Evolutionary conservation across 1,284 basidiomycete genomes (phyloP).

Genomic region (Violaceomyces palustris): DNA sequence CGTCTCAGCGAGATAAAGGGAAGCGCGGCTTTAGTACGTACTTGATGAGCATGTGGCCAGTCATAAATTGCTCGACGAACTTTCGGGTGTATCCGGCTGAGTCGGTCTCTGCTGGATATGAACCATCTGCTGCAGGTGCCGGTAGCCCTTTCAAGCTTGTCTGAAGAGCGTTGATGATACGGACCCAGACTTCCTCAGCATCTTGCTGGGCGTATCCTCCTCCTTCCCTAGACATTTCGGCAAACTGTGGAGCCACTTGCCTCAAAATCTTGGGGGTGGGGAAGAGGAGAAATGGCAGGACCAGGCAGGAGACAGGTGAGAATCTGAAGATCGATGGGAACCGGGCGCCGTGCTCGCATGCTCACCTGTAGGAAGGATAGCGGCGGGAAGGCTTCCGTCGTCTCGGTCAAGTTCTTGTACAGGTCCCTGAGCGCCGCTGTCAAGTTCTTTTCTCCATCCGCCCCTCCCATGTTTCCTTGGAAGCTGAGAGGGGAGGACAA

Average conservation of each 20-base stretch:
- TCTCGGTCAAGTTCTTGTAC: constrained; percentile 68
- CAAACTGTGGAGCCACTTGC: constrained; percentile 83
- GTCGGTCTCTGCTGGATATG: background rate
- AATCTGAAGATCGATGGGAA: background rate
- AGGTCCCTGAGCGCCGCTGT: constrained; percentile 66
- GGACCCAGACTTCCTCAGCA: constrained; percentile 89
- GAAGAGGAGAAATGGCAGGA: background rate
- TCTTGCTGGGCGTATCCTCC: constrained; percentile 79
- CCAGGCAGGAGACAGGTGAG: background rate
- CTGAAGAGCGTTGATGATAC: constrained; percentile 73
- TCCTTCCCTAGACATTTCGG: constrained; percentile 61
- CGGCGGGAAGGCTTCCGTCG: constrained; percentile 74
- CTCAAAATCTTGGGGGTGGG: constrained; percentile 64
- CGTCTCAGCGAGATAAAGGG: no score
- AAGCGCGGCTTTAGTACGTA: no score
- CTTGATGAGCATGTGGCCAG: constrained; percentile 75
- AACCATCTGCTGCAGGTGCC: background rate
- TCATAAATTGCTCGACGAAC: constrained; percentile 81
- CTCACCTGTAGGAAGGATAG: constrained; percentile 61
- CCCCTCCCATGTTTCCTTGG: constrained; percentile 24
- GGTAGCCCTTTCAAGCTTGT: constrained; percentile 56
- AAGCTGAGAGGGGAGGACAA: no score
- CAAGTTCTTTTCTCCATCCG: constrained; percentile 53
- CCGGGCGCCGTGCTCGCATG: background rate
- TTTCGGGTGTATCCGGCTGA: constrained; percentile 12